A percentile compares a stretch with the other conserved stretches of the same genome.
Evolutionary conservation across 495 filamentous ascomycete genomes (phyloP).

Genomic region (Copromyces sp.): DNA sequence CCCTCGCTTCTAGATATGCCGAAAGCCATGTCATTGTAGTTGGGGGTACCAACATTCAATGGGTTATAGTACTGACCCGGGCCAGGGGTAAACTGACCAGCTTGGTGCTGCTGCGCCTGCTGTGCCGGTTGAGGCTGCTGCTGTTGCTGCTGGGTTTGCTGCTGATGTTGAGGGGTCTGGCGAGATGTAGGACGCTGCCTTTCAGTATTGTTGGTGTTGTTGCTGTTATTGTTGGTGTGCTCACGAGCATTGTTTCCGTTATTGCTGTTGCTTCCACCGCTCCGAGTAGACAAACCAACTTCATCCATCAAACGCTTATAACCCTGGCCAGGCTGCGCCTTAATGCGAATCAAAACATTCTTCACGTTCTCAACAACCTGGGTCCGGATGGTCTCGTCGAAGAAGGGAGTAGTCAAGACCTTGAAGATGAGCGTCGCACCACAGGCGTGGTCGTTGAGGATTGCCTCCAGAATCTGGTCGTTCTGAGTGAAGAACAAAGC

Average conservation of each 20-base stretch:
- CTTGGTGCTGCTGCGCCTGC: slow-evolving; percentile 21
- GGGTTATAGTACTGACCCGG: slow-evolving; percentile 35
- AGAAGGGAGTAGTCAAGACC: slow-evolving; percentile 93
- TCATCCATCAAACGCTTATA: slow-evolving; percentile 99
- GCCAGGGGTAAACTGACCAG: slow-evolving; percentile 12
- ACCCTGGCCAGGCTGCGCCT: slow-evolving; percentile 86
- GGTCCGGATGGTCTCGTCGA: slow-evolving; percentile 79
- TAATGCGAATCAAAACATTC: slow-evolving; percentile 77
- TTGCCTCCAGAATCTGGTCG: slow-evolving; percentile 81
- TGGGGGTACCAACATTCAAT: slow-evolving; percentile 21
- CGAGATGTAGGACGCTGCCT: background rate
- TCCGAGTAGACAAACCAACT: slow-evolving; percentile 66
- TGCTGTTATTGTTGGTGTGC: slow-evolving; percentile 21
- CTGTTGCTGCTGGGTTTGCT: slow-evolving; percentile 13
- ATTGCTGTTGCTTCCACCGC: slow-evolving; percentile 32
- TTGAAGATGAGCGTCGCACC: slow-evolving; percentile 97
- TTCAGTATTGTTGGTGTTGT: slow-evolving; percentile 30
- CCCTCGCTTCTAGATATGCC: slow-evolving; percentile 45
- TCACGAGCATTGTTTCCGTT: slow-evolving; percentile 32
- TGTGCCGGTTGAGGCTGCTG: slow-evolving; percentile 14
- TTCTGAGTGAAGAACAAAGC: slow-evolving; percentile 91
- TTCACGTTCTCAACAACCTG: slow-evolving; percentile 88
- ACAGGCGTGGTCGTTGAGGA: slow-evolving; percentile 81
- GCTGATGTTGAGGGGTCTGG: slow-evolving; percentile 12
- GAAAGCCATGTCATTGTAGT: slow-evolving; percentile 36